A percentile compares a stretch with the other conserved stretches of the same genome.
phyloP scores from a whole-genome alignment of 2,329 filamentous ascomycete species.

The Nemania serpens region DNA sequence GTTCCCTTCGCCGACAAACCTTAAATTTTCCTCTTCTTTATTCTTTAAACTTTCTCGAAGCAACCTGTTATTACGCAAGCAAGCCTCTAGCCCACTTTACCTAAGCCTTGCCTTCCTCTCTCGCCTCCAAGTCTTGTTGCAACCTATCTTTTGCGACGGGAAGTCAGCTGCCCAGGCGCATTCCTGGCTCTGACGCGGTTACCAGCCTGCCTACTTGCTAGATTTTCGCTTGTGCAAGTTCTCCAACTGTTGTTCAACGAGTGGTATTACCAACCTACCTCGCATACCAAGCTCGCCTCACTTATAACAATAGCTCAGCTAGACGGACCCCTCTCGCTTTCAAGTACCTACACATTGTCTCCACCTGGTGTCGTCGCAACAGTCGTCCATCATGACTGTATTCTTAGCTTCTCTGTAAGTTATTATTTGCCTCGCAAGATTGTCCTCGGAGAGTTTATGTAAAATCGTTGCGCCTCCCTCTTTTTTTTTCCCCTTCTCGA shows the following conservation, averaged over 20 bases:
- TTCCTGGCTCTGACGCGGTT: not conserved
- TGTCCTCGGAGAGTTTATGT: not conserved
- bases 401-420: conserved; percentile 57
- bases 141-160: not conserved
- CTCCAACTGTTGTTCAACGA: not conserved
- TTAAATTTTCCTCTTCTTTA: not conserved
- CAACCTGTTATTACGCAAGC: not conserved
- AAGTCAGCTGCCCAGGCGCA: too few relatives aligned
- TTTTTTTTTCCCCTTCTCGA: not conserved
- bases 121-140: not conserved
- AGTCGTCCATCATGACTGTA: conserved; percentile 51
- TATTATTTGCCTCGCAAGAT: not conserved
- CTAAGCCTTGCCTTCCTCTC: not conserved
- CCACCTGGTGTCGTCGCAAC: not conserved
- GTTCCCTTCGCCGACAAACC: not conserved
- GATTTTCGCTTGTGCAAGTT: not conserved
- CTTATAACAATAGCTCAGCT: conserved; percentile 1
- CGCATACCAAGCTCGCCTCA: not conserved
- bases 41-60: not conserved
- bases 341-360: not conserved
- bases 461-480: not conserved
- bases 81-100: not conserved
- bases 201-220: too few relatives aligned
- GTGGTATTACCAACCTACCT: not conserved
- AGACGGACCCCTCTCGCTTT: not conserved